phyloP scores from a whole-genome alignment of 495 filamentous ascomycete species.

The Podospora pseudocomata region DNA sequence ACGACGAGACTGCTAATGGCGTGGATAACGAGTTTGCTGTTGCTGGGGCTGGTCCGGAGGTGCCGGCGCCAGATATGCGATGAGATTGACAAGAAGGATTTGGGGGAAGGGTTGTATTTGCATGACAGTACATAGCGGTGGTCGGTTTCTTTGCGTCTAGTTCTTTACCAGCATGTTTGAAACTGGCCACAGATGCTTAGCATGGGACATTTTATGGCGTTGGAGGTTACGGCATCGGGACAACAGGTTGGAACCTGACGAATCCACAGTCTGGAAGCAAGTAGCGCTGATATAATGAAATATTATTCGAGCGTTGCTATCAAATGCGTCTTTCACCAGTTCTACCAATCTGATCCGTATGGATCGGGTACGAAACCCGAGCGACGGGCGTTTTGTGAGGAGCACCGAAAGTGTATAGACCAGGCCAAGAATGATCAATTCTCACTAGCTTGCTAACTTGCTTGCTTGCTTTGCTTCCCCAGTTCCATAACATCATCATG shows the following conservation, averaged over 20 bases:
- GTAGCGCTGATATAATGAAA: background rate
- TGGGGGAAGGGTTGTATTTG: background rate
- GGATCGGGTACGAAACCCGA: background rate
- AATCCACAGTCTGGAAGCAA: background rate
- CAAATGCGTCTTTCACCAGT: too few species aligned
- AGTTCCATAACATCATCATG: background rate
- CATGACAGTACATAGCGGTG: background rate
- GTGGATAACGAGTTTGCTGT: constrained; percentile 54
- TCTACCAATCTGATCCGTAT: background rate
- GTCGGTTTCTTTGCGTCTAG: background rate
- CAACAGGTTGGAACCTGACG: background rate
- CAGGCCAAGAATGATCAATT: background rate
- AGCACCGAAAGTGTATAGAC: background rate
- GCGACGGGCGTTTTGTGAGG: background rate
- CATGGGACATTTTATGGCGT: background rate
- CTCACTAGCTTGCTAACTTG: background rate
- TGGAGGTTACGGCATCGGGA: background rate
- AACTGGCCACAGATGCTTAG: background rate
- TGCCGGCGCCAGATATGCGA: constrained; percentile 32
- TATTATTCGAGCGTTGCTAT: background rate
- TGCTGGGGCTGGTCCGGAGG: constrained; percentile 34
- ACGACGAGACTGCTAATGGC: constrained; percentile 44
- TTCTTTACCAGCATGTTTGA: background rate
- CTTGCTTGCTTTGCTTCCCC: background rate
- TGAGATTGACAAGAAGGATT: constrained; percentile 12